Evolutionary conservation across 164 flowering plant species (phyloP), one percentile per base, ranked within the genome.

Genomic region (Cinnamomum chago): DNA sequence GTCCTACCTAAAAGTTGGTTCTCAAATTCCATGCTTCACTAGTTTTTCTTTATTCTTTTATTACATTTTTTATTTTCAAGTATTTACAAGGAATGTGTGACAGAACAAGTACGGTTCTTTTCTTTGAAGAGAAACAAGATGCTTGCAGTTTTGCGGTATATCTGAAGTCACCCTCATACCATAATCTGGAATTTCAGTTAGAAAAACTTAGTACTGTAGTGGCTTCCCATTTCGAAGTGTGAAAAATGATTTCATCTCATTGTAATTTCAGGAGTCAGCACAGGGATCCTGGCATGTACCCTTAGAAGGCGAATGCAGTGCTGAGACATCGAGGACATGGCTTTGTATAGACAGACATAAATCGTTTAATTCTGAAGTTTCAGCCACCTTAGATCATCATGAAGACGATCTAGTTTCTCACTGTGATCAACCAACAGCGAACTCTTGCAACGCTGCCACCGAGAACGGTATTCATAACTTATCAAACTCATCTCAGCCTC

Each of bases 211-310:
- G 5, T 55, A 55, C 17, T 2, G 6, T 20, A 55, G 60, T 17
- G 60, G n/a, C 5, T 55, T 55, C 60, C n/a, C 60, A 15, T 15
- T 55, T 55, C 2, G 2, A 14, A 55, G 6, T 55, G 17, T 55
- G 60, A 23, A 25, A 64, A 64, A 10, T 64, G 28, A 23, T 66
- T 27, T 66, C 69, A 27, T 66, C n/a, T 5, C 18, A 12, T 70
- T 15, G 17, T 66, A 30, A 13, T 67, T 84, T 40, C 84, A 93
- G 95, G 97, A 93, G 81, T 91, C 93, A 33, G 93, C 77, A 67
- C 86, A 85, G 18, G 95, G 98, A 70, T 81, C 87, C 22, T 93
- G 98, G 98, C 96, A 93, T 70, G 85, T 91, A 27, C 98, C 98
- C 7, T 17, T 90, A 20, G 80, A 81, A 23, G 80, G 76, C 9